These are phyloP conservation scores for Penicillium lagena DNA, from an alignment of 495 filamentous ascomycete genomes.

Conservation along the genomic window DNA sequence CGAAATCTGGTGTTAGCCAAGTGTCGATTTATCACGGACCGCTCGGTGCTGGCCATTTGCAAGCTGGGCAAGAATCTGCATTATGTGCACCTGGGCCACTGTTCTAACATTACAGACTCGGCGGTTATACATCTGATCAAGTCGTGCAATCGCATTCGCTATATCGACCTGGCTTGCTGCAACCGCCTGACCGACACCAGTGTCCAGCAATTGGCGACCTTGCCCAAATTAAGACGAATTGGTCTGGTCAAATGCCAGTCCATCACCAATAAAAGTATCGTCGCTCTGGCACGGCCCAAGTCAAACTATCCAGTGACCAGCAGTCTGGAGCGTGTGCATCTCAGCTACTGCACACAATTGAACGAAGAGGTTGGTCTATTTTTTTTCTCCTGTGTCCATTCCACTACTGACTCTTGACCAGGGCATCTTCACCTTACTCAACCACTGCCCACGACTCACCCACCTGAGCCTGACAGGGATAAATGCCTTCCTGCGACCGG, in stretches of 20 bases:
- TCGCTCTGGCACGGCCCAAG: slow-evolving; percentile 64
- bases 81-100: slow-evolving; percentile 93
- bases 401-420: slow-evolving; percentile 29
- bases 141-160: slow-evolving; percentile 86
- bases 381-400: background rate
- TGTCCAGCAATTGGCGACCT: slow-evolving; percentile 72
- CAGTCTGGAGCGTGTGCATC: slow-evolving; percentile 83
- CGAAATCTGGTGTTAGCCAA: slow-evolving; percentile 92
- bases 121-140: slow-evolving; percentile 79
- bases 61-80: slow-evolving; percentile 92
- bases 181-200: slow-evolving; percentile 80
- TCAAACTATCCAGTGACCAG: slow-evolving; percentile 43
- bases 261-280: slow-evolving; percentile 86
- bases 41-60: slow-evolving; percentile 78
- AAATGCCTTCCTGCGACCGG: slow-evolving; percentile 64
- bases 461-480: slow-evolving; percentile 97
- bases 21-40: slow-evolving; percentile 86
- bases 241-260: slow-evolving; percentile 88
- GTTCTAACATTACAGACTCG: slow-evolving; percentile 78
- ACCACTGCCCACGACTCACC: slow-evolving; percentile 85
- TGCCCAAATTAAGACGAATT: slow-evolving; percentile 91
- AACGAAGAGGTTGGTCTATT: slow-evolving; percentile 61
- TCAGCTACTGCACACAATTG: slow-evolving; percentile 88
- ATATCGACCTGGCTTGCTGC: slow-evolving; percentile 97
- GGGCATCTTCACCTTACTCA: slow-evolving; percentile 87